Percentiles rank a stretch among this genome's conserved stretches.
phyloP scores from a whole-genome alignment of 768 basidiomycete genomes.

The Grammothele lineata region DNA sequence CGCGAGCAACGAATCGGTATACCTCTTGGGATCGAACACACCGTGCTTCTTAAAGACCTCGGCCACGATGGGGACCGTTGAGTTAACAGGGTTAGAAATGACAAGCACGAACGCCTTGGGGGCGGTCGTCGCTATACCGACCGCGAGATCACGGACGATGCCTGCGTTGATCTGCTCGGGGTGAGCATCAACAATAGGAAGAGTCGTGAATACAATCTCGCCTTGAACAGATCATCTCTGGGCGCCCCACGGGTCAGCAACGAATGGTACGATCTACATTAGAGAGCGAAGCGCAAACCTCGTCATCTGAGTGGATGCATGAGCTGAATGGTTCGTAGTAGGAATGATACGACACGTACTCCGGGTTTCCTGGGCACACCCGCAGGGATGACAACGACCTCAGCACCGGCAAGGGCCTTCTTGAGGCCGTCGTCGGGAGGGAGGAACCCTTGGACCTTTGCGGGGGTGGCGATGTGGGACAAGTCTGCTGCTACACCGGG shows the following conservation, averaged over 20 bases:
- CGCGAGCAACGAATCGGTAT: conserved; percentile 14
- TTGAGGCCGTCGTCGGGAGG: conserved; percentile 77
- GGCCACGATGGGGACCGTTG: conserved; percentile 94
- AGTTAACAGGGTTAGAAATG: conserved; percentile 99
- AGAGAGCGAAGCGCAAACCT: conserved; percentile 32
- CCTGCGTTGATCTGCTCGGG: conserved; percentile 86
- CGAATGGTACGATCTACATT: conserved; percentile 2
- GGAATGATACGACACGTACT: conserved; percentile 41
- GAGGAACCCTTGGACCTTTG: conserved; percentile 80
- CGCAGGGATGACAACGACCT: conserved; percentile 92
- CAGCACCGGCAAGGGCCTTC: conserved; percentile 79
- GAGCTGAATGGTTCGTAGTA: neutral
- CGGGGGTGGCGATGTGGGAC: conserved; percentile 87
- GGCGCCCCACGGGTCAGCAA: neutral
- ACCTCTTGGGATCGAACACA: conserved; percentile 92
- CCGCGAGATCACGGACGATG: conserved; percentile 91
- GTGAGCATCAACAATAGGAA: conserved; percentile 5
- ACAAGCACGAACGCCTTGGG: conserved; percentile 94
- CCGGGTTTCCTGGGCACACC: conserved; percentile 96
- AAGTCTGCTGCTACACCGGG: conserved; percentile 95
- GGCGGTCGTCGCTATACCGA: conserved; percentile 74
- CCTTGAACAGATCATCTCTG: conserved; percentile 96
- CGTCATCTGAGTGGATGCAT: conserved; percentile 38
- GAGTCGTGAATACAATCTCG: too few species aligned
- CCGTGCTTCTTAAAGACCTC: conserved; percentile 93